These are phyloP conservation scores for Phytophthora ramorum DNA, from an alignment of 352 stramenopile genomes.

Conservation along the genomic window DNA sequence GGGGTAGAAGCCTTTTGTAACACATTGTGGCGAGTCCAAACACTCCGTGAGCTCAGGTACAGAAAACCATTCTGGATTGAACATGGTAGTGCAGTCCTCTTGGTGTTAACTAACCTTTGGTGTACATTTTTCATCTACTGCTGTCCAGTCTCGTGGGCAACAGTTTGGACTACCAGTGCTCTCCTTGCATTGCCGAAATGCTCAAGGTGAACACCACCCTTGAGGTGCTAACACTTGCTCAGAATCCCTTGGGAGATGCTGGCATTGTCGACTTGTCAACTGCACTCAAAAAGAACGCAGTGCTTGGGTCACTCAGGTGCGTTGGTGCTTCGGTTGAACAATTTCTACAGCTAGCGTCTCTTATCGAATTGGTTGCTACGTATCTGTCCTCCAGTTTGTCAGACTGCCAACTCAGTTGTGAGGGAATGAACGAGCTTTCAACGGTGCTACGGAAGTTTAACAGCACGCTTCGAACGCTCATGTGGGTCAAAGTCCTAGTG, in stretches of 20 bases:
- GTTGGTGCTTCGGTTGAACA: neutral
- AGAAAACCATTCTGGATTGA: neutral
- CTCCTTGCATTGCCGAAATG: conserved; percentile 51
- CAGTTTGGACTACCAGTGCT: conserved; percentile 62
- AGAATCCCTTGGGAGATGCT: conserved; percentile 60
- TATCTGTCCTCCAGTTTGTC: conserved; percentile 36
- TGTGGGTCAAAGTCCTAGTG: conserved; percentile 27
- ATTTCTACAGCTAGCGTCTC: neutral
- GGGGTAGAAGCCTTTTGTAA: conserved; percentile 70
- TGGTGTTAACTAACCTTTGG: neutral
- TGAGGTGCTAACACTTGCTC: conserved; percentile 41
- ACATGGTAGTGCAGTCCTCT: neutral
- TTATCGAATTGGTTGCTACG: neutral
- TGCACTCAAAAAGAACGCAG: conserved; percentile 63
- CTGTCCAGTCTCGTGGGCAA: conserved; percentile 53
- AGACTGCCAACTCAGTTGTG: conserved; percentile 52
- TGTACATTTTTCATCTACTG: neutral
- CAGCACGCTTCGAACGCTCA: conserved; percentile 46
- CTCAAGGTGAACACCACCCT: conserved; percentile 63
- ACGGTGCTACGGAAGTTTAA: conserved; percentile 56
- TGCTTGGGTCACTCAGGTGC: conserved; percentile 55
- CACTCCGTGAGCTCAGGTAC: conserved; percentile 49
- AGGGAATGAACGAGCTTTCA: conserved; percentile 43
- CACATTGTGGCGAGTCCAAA: conserved; percentile 50
- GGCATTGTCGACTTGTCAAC: conserved; percentile 48